A percentile compares a stretch with the other conserved stretches of the same genome.
phyloP scores from a whole-genome alignment of 1,139 yeast genomes.

The Kurtzmaniella quercitrusa region DNA sequence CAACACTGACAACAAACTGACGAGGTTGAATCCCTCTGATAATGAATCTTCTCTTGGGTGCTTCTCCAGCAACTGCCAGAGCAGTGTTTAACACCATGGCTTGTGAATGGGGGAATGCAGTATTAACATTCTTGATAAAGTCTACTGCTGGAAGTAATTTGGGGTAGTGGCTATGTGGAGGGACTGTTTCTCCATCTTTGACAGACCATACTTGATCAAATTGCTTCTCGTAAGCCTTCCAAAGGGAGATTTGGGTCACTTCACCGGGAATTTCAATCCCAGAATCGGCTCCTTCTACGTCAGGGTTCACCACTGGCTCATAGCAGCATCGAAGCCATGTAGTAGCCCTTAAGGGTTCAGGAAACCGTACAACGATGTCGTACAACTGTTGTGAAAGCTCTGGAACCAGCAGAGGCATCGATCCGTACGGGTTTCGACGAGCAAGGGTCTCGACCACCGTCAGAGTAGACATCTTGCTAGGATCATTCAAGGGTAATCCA shows the following conservation, averaged over 20 bases:
- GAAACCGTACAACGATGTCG: conserved; percentile 55
- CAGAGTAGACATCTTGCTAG: conserved; percentile 15
- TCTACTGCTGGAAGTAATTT: conserved; percentile 90
- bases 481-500: conserved; percentile 22
- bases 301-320: conserved; percentile 49
- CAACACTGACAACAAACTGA: conserved; percentile 41
- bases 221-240: conserved; percentile 93
- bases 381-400: conserved; percentile 55
- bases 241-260: conserved; percentile 90
- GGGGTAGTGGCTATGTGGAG: conserved; percentile 46
- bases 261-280: conserved; percentile 50
- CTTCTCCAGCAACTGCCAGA: conserved; percentile 43
- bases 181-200: conserved; percentile 24
- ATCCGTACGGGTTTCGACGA: conserved; percentile 31
- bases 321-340: conserved; percentile 94
- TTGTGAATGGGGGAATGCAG: conserved; percentile 85
- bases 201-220: conserved; percentile 48
- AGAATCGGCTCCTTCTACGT: conserved; percentile 7
- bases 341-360: conserved; percentile 90
- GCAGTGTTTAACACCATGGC: conserved; percentile 79
- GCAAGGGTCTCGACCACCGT: conserved; percentile 15
- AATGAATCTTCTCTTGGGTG: conserved; percentile 67
- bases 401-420: conserved; percentile 59
- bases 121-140: conserved; percentile 88
- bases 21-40: conserved; percentile 76